A percentile compares a stretch with the other conserved stretches of the same genome.
Conservation (phyloP, 768 basidiomycete genomes). For the Psilocybe tampanensis region DNA sequence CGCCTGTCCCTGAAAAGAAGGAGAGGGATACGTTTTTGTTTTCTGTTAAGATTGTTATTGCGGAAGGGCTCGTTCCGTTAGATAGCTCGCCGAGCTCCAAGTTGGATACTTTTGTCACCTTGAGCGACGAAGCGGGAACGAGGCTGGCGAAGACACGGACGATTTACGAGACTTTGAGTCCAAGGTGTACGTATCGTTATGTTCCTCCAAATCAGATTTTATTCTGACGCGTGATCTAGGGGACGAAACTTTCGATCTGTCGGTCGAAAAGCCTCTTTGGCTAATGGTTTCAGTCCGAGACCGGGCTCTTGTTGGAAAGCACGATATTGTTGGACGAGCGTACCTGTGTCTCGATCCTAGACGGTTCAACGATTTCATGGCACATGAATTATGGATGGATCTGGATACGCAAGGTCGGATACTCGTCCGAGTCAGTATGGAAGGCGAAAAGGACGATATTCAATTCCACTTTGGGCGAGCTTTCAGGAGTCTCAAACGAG, state of each 20-base stretch:
- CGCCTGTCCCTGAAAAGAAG: constrained; percentile 73
- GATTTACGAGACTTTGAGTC: constrained; percentile 87
- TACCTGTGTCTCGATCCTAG: constrained; percentile 92
- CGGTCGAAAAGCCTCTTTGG: constrained; percentile 94
- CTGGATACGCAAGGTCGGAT: constrained; percentile 86
- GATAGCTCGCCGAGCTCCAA: constrained; percentile 79
- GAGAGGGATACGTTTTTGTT: constrained; percentile 79
- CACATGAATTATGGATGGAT: constrained; percentile 92
- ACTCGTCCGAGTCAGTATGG: constrained; percentile 92
- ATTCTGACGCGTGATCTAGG: constrained; percentile 46
- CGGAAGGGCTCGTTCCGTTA: constrained; percentile 81
- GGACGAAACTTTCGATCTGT: constrained; percentile 97
- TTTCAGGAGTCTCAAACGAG: constrained; percentile 90
- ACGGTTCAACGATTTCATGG: constrained; percentile 84
- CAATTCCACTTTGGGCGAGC: constrained; percentile 97
- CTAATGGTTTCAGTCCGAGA: constrained; percentile 95
- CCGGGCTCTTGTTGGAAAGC: constrained; percentile 88
- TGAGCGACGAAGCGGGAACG: constrained; percentile 90
- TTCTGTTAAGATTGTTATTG: constrained; percentile 90
- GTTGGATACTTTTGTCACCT: constrained; percentile 90
- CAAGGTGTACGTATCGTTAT: constrained; percentile 72
- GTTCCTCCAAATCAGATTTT: background rate
- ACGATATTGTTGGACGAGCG: constrained; percentile 87
- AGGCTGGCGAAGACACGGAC: constrained; percentile 94
- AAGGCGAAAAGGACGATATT: constrained; percentile 97